phyloP scores from a whole-genome alignment of 208 protist species.

The Novymonas esmeraldas region DNA sequence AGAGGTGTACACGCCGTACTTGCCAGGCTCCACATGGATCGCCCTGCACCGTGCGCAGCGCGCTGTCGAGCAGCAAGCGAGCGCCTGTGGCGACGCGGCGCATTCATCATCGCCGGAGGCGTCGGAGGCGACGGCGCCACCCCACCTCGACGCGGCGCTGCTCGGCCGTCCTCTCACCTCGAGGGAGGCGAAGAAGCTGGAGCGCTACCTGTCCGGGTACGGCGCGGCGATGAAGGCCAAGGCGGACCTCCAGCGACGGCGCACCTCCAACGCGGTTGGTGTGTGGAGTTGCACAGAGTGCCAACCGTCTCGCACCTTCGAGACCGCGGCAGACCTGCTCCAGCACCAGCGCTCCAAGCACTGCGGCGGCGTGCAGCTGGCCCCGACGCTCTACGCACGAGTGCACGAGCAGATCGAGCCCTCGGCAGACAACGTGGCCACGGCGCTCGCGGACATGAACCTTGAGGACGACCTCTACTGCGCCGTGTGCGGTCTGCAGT shows the following conservation, averaged over 20 bases:
- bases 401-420: conserved; percentile 34
- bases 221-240: conserved; percentile 22
- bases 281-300: conserved; percentile 26
- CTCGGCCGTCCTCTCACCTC: conserved; percentile 44
- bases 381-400: conserved; percentile 33
- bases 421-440: not conserved
- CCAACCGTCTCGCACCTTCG: conserved; percentile 25
- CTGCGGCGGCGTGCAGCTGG: conserved; percentile 15
- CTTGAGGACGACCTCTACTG: conserved; percentile 20
- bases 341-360: conserved; percentile 35
- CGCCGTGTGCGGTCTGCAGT: conserved; percentile 37
- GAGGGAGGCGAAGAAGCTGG: conserved; percentile 42
- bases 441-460: conserved; percentile 1
- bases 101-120: too few relatives aligned
- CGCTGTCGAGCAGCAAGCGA: not conserved
- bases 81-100: not conserved
- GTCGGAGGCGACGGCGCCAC: not conserved
- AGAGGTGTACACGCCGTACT: conserved; percentile 21
- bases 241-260: not conserved
- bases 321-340: conserved; percentile 22
- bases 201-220: conserved; percentile 41
- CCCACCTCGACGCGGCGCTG: conserved; percentile 34
- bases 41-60: conserved; percentile 26
- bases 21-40: conserved; percentile 21
- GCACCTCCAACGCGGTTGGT: not conserved